Percentiles rank a stretch among this genome's conserved stretches.
Conservation (phyloP, 2,329 filamentous ascomycete genomes). For the Lecanoromycetidae sp. region DNA sequence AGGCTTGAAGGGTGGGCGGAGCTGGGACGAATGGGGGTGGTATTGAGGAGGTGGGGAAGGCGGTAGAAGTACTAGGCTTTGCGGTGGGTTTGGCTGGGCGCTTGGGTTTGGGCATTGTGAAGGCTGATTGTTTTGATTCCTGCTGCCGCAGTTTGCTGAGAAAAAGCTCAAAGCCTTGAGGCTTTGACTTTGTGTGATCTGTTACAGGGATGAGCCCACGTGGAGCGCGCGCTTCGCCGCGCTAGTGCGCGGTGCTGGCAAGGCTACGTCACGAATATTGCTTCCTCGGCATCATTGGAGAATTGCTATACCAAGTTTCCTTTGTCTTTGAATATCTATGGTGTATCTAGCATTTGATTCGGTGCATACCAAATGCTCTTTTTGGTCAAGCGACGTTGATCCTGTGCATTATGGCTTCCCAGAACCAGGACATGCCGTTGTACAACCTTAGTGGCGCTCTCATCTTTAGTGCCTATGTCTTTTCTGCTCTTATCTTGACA, state of each 20-base stretch:
- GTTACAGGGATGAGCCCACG: not conserved
- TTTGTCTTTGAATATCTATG: too few relatives aligned
- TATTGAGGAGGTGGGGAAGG: not conserved
- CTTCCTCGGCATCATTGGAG: not conserved
- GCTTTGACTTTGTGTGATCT: not conserved
- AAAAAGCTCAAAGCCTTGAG: too few relatives aligned
- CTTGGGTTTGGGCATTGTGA: conserved; percentile 9
- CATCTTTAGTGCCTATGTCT: conserved; percentile 10
- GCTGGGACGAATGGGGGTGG: conserved; percentile 7
- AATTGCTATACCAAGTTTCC: too few relatives aligned
- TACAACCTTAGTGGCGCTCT: conserved; percentile 9
- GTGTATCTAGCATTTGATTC: too few relatives aligned
- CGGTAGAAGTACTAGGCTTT: not conserved
- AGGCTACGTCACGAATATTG: not conserved
- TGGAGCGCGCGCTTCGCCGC: not conserved
- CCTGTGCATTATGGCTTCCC: not conserved
- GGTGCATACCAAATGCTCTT: too few relatives aligned
- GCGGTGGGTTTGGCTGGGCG: not conserved
- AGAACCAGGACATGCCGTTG: not conserved
- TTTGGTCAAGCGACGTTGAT: too few relatives aligned
- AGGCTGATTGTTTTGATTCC: not conserved
- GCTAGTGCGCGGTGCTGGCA: not conserved
- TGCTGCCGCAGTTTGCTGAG: too few relatives aligned
- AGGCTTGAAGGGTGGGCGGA: conserved; percentile 39
- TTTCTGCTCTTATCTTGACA: conserved; percentile 9